These are phyloP conservation scores for Gleditsia sinensis DNA, from an alignment of 306 rosid species.

Conservation along the genomic window DNA sequence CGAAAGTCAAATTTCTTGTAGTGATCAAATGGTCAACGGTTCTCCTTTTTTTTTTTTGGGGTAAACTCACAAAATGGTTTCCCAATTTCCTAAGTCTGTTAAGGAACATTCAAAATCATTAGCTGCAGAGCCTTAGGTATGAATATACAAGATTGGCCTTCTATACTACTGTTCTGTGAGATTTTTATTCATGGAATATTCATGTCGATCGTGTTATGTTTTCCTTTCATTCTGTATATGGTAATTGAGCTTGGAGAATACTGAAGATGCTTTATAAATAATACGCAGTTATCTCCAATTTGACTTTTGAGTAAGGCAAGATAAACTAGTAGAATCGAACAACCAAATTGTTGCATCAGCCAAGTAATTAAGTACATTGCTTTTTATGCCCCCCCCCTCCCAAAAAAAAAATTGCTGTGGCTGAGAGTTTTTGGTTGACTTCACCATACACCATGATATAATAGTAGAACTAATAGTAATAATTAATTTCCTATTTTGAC, in stretches of 20 bases:
- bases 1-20: too few species aligned
- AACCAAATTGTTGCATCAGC: constrained; percentile 86
- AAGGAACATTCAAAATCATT: too few species aligned
- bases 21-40: too few species aligned
- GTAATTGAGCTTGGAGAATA: constrained; percentile 16
- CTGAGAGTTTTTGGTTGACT: neutral
- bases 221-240: constrained; percentile 22
- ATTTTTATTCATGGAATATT: neutral
- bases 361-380: constrained; percentile 76
- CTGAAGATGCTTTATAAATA: neutral
- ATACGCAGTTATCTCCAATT: neutral
- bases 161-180: too few species aligned
- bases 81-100: too few species aligned
- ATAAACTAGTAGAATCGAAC: constrained; percentile 77
- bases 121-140: too few species aligned
- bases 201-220: constrained; percentile 21
- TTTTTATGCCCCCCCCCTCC: constrained; percentile 31
- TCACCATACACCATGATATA: constrained; percentile 10
- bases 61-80: too few species aligned
- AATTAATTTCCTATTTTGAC: neutral
- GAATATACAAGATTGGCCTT: too few species aligned
- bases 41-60: too few species aligned
- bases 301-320: constrained; percentile 37
- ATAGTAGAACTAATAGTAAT: neutral
- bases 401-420: neutral